These are phyloP conservation scores for Centella asiatica DNA, from an alignment of 129 eudicot species.

Conservation along the genomic window DNA sequence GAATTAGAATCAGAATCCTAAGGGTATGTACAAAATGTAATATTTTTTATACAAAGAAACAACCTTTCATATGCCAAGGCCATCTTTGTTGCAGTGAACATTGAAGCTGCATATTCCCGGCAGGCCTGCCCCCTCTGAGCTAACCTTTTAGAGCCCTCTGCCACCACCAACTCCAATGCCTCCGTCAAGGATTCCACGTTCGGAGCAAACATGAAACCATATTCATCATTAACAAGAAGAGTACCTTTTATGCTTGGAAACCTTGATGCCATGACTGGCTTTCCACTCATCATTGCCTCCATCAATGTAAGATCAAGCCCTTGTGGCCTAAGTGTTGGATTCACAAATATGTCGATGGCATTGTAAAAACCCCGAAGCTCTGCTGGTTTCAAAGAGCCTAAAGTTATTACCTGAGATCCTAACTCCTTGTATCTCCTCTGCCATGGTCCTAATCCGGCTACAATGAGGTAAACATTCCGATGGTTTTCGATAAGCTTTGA, in stretches of 20 bases:
- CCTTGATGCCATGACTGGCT: conserved; percentile 84
- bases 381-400: conserved; percentile 71
- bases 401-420: conserved; percentile 69
- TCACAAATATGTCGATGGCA: conserved; percentile 78
- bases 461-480: conserved; percentile 49
- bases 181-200: conserved; percentile 62
- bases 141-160: conserved; percentile 59
- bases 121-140: conserved; percentile 76
- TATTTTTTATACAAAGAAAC: conserved; percentile 78
- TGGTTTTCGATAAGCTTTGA: conserved; percentile 35
- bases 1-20: no score
- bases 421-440: conserved; percentile 56
- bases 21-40: conserved; percentile 60
- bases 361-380: conserved; percentile 73
- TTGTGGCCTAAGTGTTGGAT: conserved; percentile 87
- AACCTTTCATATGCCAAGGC: conserved; percentile 87
- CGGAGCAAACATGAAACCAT: conserved; percentile 85
- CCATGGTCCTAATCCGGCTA: conserved; percentile 98
- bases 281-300: conserved; percentile 99
- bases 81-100: conserved; percentile 91
- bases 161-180: conserved; percentile 56
- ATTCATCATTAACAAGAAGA: conserved; percentile 59
- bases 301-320: conserved; percentile 92
- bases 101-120: conserved; percentile 49
- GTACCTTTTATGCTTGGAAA: conserved; percentile 93